Conservation (phyloP, 306 rosid genomes). For the Prunus mongolica region DNA sequence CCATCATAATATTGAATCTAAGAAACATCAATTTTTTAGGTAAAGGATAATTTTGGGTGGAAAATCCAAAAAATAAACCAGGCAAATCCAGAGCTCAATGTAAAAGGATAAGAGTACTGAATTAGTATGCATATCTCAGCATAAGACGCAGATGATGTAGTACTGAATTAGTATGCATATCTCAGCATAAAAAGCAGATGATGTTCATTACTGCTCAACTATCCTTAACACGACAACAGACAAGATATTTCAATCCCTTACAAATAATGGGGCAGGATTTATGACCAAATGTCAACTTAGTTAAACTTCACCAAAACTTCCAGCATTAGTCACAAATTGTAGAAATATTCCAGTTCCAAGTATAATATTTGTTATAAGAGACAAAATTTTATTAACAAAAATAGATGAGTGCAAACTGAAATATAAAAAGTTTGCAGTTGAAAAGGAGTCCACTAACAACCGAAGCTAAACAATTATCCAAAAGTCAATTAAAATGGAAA, state of each 20-base stretch:
- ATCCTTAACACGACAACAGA: background rate
- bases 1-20: background rate
- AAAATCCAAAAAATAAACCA: background rate
- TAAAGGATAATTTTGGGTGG: background rate
- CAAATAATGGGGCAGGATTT: background rate
- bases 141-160: background rate
- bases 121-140: background rate
- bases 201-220: background rate
- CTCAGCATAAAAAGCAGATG: background rate
- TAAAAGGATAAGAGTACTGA: background rate
- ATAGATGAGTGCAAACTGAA: no score
- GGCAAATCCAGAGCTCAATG: background rate
- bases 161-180: background rate
- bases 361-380: no score
- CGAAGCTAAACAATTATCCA: no score
- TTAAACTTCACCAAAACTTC: background rate
- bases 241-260: background rate
- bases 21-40: background rate
- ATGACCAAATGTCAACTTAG: background rate
- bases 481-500: no score
- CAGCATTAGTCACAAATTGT: background rate
- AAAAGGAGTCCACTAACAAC: no score
- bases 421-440: no score
- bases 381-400: no score
- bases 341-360: no score